Conservation (phyloP, 768 basidiomycete genomes). For the Megacollybia marginata region DNA sequence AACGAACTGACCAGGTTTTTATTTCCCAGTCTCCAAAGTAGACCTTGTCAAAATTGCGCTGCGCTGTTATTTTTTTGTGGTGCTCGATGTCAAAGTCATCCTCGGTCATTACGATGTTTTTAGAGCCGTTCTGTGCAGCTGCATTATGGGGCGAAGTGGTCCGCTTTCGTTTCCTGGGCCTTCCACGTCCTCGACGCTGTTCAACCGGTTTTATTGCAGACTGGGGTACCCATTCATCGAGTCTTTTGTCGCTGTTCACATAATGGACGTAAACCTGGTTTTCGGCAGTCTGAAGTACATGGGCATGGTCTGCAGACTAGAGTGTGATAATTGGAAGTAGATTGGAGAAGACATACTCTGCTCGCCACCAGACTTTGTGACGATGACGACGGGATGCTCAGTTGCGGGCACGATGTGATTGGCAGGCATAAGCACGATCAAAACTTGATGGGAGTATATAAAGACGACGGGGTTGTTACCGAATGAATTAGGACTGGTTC, state of each 20-base stretch:
- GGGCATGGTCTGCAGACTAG: too few relatives aligned
- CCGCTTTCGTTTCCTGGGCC: slow-evolving; percentile 15
- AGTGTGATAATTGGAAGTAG: too few relatives aligned
- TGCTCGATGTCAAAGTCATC: slow-evolving; percentile 66
- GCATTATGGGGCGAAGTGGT: not conserved
- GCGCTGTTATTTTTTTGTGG: slow-evolving; percentile 58
- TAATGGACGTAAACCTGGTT: slow-evolving; percentile 60
- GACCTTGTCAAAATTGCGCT: slow-evolving; percentile 83
- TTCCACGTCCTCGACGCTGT: not conserved
- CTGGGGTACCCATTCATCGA: slow-evolving; percentile 69
- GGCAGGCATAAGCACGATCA: too few relatives aligned
- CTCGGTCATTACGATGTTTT: slow-evolving; percentile 40
- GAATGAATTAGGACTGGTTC: too few relatives aligned
- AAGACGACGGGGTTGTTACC: too few relatives aligned
- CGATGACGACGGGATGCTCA: too few relatives aligned
- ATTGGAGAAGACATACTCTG: too few relatives aligned
- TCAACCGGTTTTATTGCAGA: slow-evolving; percentile 20
- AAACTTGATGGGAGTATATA: too few relatives aligned
- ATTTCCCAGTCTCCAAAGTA: slow-evolving; percentile 83
- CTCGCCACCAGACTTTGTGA: too few relatives aligned
- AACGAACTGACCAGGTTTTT: slow-evolving; percentile 68
- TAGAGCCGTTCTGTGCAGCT: slow-evolving; percentile 13
- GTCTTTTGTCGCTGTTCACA: slow-evolving; percentile 56
- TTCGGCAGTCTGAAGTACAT: too few relatives aligned
- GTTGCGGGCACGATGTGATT: too few relatives aligned